Conservation (phyloP, 1,284 basidiomycete species). For the Malassezia vespertilionis region DNA sequence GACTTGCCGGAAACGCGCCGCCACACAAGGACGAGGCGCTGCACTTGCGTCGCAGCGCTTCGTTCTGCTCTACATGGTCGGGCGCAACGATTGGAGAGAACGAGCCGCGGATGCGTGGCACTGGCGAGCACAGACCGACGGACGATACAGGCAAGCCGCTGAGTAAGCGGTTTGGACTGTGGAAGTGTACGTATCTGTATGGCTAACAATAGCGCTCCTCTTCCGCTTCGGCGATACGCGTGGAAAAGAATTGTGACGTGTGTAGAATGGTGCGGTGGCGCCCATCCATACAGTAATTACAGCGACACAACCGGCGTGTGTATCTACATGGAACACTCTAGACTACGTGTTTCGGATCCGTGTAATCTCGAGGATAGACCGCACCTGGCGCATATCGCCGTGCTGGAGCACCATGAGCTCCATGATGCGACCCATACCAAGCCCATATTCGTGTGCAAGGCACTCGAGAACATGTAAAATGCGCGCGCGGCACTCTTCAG, state of each 20-base stretch:
- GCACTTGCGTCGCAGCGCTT: neutral
- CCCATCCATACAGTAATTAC: too few relatives aligned
- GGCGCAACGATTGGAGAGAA: conserved; percentile 7
- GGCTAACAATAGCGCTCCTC: conserved; percentile 8
- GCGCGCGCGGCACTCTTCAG: neutral
- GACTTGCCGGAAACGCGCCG: neutral
- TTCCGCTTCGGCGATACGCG: conserved; percentile 1
- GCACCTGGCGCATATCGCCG: conserved; percentile 6
- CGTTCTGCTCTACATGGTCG: neutral
- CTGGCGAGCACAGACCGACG: conserved; percentile 3
- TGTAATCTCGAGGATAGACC: too few relatives aligned
- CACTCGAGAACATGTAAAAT: conserved; percentile 3
- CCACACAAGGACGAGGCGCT: neutral
- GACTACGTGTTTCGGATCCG: too few relatives aligned
- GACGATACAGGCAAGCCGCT: conserved; percentile 1
- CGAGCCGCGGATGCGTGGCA: neutral
- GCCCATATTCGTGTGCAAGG: conserved; percentile 5
- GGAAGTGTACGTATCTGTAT: conserved; percentile 9
- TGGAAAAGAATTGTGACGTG: too few relatives aligned
- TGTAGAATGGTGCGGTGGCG: too few relatives aligned
- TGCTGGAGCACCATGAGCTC: conserved; percentile 12
- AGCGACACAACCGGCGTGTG: too few relatives aligned
- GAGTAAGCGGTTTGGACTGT: conserved; percentile 10
- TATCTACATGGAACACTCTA: too few relatives aligned
- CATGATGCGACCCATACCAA: neutral